Base-by-base conservation (phyloP, 1,284 basidiomycete genomes). In the Ganoderma leucocontextum region DNA sequence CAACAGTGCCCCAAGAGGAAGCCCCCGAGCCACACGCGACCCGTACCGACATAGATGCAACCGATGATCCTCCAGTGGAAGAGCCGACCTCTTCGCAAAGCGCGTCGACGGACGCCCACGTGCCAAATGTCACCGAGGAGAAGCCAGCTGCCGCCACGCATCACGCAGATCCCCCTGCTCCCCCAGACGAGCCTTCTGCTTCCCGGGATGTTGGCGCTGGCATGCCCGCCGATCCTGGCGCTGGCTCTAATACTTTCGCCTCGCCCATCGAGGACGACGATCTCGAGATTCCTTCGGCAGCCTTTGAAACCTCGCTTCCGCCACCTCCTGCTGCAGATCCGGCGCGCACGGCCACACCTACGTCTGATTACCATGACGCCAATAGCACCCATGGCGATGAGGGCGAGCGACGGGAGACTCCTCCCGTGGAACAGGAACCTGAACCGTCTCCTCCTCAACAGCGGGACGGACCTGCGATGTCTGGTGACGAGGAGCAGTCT, bases 71-170 rank as follows among this genome's bases (percentile, higher is more conserved):
- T 62, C 47, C 35, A 9, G 13, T 33, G 9, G 47, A 58, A n/a
- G 53, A 33, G 29, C 12, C 35, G 58, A 29, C 15, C 22, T 15
- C 58, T 35, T 39, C 49, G 38, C 33, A 53, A 10, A 25, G 41
- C n/a, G 41, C 39, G 38, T 36, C 60, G 17, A 15, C 60, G 9
- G 19, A 12, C 7, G 22, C 39, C 60, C 59, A 62, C 64, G 65
- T 58, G 65, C 53, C 60, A 15, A 42, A 44, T 9, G 29, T 60
- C 47, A 36, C 60, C 65, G 65, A 62, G 22, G 44, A 62, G 60
- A 29, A 62, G 13, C 44, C 44, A 13, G 9, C 60, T 22, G 19
- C 33, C 7, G 60, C n/a, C 60, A 62, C 44, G 29, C 19, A 17
- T 8, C 15, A 29, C 47, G 60, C 58, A 15, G 60, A 62, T 62